phyloP scores from a whole-genome alignment of 495 filamentous ascomycete genomes.

The Talaromyces thailandensis region DNA sequence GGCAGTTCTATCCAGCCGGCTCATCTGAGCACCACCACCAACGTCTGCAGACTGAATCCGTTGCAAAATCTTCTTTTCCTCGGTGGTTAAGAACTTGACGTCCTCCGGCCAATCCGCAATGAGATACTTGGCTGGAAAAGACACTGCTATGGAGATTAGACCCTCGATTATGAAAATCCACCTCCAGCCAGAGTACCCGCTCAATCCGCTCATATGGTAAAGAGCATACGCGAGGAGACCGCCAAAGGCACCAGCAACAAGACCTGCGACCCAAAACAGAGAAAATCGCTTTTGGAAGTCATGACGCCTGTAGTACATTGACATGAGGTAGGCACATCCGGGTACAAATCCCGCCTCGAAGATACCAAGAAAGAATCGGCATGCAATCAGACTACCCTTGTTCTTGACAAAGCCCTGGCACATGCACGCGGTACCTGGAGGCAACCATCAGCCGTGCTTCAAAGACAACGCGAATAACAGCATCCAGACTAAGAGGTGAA shows the following conservation, averaged over 20 bases:
- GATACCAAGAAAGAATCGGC: slow-evolving; percentile 42
- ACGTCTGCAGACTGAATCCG: slow-evolving; percentile 30
- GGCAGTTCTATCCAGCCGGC: slow-evolving; percentile 28
- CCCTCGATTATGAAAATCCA: slow-evolving; percentile 51
- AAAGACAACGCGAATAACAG: neutral
- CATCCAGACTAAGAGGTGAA: slow-evolving; percentile 11
- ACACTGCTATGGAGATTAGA: slow-evolving; percentile 37
- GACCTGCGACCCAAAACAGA: slow-evolving; percentile 42
- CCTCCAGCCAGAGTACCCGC: slow-evolving; percentile 38
- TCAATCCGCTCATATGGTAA: slow-evolving; percentile 35
- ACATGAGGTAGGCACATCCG: slow-evolving; percentile 43
- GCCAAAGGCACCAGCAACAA: slow-evolving; percentile 49
- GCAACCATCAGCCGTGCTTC: neutral
- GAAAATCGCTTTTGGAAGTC: slow-evolving; percentile 43
- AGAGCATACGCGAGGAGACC: slow-evolving; percentile 48
- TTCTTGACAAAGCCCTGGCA: slow-evolving; percentile 34
- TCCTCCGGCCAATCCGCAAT: slow-evolving; percentile 37
- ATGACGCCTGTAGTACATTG: slow-evolving; percentile 43
- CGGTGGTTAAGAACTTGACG: slow-evolving; percentile 29
- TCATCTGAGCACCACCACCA: slow-evolving; percentile 29
- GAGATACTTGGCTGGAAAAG: slow-evolving; percentile 33
- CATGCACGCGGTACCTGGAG: slow-evolving; percentile 25
- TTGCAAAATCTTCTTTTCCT: slow-evolving; percentile 31
- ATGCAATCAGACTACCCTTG: slow-evolving; percentile 35
- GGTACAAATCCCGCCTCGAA: slow-evolving; percentile 47